Evolutionary conservation across 2,329 filamentous ascomycete species (phyloP).

Genomic region (Colletotrichum tanaceti): DNA sequence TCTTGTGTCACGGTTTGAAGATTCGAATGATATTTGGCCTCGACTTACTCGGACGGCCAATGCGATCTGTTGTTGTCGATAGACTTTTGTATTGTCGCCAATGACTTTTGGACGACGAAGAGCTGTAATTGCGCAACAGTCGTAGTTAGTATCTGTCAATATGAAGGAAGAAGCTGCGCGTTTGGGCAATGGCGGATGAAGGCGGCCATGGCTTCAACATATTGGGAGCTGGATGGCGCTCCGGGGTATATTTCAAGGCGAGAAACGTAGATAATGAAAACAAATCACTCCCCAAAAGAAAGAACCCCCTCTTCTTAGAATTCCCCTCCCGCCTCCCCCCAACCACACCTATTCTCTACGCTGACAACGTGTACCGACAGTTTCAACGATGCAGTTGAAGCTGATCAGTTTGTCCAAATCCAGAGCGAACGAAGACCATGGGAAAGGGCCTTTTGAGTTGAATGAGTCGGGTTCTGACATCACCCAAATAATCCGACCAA

Average conservation of each 20-base stretch:
- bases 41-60: background rate
- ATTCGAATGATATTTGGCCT: conserved; percentile 9
- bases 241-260: conserved; percentile 15
- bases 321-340: no score
- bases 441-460: conserved; percentile 1
- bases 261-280: conserved; percentile 24
- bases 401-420: no score
- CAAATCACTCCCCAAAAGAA: conserved; percentile 10
- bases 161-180: conserved; percentile 6
- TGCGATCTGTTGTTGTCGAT: background rate
- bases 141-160: conserved; percentile 10
- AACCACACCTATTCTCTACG: background rate
- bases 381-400: background rate
- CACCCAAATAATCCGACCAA: conserved; percentile 17
- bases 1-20: conserved; percentile 7
- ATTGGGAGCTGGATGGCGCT: conserved; percentile 4
- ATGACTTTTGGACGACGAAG: background rate
- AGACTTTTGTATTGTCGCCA: background rate
- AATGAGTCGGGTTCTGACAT: conserved; percentile 23
- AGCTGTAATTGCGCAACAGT: conserved; percentile 12
- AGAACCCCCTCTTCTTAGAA: no score
- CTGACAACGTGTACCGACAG: background rate
- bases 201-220: background rate
- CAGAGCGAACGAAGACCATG: background rate
- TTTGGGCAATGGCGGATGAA: conserved; percentile 22